A percentile compares a stretch with the other conserved stretches of the same genome.
Conservation (phyloP, 176 grass and related monocot genomes). For the Leersia perrieri region DNA sequence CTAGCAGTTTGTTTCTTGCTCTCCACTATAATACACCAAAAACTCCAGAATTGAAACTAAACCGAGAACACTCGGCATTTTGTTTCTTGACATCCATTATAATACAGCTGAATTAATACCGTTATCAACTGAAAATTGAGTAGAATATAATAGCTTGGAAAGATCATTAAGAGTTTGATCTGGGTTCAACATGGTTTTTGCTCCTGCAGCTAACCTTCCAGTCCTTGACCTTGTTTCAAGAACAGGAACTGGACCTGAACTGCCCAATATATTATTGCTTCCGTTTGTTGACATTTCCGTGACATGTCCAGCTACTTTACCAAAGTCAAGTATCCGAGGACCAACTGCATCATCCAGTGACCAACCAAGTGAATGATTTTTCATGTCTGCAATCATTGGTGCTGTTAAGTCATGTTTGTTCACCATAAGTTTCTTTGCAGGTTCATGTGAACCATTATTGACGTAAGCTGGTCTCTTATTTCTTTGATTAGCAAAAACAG, state of each 20-base stretch:
- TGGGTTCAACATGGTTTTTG: constrained; percentile 50
- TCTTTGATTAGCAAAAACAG: constrained; percentile 19
- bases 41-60: constrained; percentile 19
- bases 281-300: constrained; percentile 17
- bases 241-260: not conserved
- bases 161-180: constrained; percentile 42
- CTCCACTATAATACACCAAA: constrained; percentile 8
- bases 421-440: constrained; percentile 49
- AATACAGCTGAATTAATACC: constrained; percentile 33
- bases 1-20: constrained; percentile 44
- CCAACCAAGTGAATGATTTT: constrained; percentile 43
- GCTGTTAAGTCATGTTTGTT: constrained; percentile 26
- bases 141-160: constrained; percentile 42
- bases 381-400: constrained; percentile 13
- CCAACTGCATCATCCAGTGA: constrained; percentile 45
- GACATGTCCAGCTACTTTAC: constrained; percentile 27
- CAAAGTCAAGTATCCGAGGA: constrained; percentile 49
- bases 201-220: constrained; percentile 47
- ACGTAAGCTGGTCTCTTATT: constrained; percentile 40
- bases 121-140: constrained; percentile 34
- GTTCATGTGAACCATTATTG: constrained; percentile 39
- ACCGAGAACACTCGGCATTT: constrained; percentile 27
- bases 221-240: constrained; percentile 28
- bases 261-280: constrained; percentile 15
- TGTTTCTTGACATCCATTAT: constrained; percentile 52